These are phyloP conservation scores for Pachysandra terminalis DNA, from an alignment of 164 flowering plant genomes.

Conservation along the genomic window DNA sequence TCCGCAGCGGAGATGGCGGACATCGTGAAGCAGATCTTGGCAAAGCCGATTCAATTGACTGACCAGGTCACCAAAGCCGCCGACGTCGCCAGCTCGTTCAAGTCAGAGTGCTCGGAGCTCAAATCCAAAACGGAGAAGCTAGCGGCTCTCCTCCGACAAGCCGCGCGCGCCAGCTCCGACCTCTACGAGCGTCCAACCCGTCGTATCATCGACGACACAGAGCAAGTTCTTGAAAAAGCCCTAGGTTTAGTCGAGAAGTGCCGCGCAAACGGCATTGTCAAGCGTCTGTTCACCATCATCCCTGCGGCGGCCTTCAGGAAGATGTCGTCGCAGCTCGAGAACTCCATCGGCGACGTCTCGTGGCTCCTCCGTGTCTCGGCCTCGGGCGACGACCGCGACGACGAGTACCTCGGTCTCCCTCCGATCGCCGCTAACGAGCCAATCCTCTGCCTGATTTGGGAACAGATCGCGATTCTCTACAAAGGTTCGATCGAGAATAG, in stretches of 20 bases:
- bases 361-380: slow-evolving; percentile 87
- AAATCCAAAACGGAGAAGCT: slow-evolving; percentile 69
- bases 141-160: slow-evolving; percentile 67
- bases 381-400: slow-evolving; percentile 46
- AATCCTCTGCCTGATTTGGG: slow-evolving; percentile 85
- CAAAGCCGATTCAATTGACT: slow-evolving; percentile 65
- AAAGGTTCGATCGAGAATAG: slow-evolving; percentile 52
- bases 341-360: slow-evolving; percentile 77
- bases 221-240: slow-evolving; percentile 74
- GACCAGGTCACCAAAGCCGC: slow-evolving; percentile 62
- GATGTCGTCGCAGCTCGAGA: slow-evolving; percentile 59
- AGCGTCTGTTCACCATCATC: slow-evolving; percentile 74
- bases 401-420: slow-evolving; percentile 74
- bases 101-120: slow-evolving; percentile 60
- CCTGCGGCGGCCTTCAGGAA: slow-evolving; percentile 74
- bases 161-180: slow-evolving; percentile 65
- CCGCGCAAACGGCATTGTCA: slow-evolving; percentile 50
- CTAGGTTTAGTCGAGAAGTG: slow-evolving; percentile 59
- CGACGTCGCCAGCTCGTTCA: slow-evolving; percentile 47
- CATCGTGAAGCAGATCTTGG: slow-evolving; percentile 63
- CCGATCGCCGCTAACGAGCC: slow-evolving; percentile 93
- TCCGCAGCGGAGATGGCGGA: slow-evolving; percentile 48
- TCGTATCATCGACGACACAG: slow-evolving; percentile 78
- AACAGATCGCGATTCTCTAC: slow-evolving; percentile 66
- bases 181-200: slow-evolving; percentile 86